Percentiles rank a stretch among this genome's conserved stretches.
Evolutionary conservation across 2,329 filamentous ascomycete species (phyloP).

Genomic region (Cercospora nicotianae): DNA sequence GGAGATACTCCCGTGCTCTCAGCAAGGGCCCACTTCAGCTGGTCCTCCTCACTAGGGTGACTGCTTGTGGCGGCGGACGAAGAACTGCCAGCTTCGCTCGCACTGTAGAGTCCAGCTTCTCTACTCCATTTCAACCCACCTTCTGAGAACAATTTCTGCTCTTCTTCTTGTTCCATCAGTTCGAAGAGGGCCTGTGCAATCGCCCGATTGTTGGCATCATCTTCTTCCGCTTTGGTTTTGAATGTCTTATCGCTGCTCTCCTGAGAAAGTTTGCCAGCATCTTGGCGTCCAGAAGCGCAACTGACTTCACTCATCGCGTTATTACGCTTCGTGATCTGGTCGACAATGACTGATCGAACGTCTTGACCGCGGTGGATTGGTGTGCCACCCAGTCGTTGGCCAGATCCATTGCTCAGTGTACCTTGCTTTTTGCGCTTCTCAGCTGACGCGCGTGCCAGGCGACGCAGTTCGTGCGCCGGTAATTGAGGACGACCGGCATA

Average conservation of each 20-base stretch:
- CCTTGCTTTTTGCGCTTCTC: slow-evolving; percentile 60
- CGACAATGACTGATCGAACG: slow-evolving; percentile 69
- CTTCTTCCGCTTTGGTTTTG: slow-evolving; percentile 79
- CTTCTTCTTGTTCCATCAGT: slow-evolving; percentile 76
- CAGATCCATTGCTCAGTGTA: slow-evolving; percentile 60
- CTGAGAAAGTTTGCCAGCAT: slow-evolving; percentile 65
- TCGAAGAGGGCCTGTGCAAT: slow-evolving; percentile 86
- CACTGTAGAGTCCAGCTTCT: slow-evolving; percentile 40
- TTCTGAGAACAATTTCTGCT: slow-evolving; percentile 47
- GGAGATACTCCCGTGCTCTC: slow-evolving; percentile 30
- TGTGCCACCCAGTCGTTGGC: slow-evolving; percentile 70
- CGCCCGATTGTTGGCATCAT: slow-evolving; percentile 82
- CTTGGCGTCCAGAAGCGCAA: slow-evolving; percentile 71
- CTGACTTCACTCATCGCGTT: slow-evolving; percentile 58
- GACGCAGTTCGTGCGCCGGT: slow-evolving; percentile 69
- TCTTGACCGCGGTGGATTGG: slow-evolving; percentile 59
- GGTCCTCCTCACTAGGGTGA: slow-evolving; percentile 38
- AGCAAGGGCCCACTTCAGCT: slow-evolving; percentile 41
- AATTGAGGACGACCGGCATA: slow-evolving; percentile 51
- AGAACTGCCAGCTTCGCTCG: slow-evolving; percentile 18
- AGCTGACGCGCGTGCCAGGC: slow-evolving; percentile 66
- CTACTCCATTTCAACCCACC: slow-evolving; percentile 42
- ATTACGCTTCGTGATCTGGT: slow-evolving; percentile 66
- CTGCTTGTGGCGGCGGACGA: neutral
- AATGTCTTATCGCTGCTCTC: slow-evolving; percentile 73